Base-by-base conservation (phyloP, 495 filamentous ascomycete genomes). In the Lepidopterella palustris region DNA sequence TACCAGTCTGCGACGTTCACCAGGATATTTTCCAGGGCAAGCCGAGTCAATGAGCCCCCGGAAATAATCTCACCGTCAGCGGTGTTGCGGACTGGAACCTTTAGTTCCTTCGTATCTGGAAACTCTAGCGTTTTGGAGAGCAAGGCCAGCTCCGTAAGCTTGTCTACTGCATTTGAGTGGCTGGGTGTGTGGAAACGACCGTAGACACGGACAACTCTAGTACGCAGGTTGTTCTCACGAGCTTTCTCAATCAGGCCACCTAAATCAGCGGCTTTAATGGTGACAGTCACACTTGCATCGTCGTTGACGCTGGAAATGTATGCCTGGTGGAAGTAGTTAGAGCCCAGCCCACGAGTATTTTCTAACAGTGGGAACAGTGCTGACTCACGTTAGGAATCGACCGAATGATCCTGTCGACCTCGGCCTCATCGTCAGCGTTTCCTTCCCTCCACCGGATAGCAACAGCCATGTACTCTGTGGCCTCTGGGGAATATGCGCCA, bases 271-370 rank as follows among this genome's bases (percentile, higher is more conserved):
- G 8, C 25, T 24, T 8, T n/a, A 25, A 23, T 25, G 5, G 54
- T 57, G 20, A 57, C 39, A 35, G 32, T 57, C 5, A 57, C 21
- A 45, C 21, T 6, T 4, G 54, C 25, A 21, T 21, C 24, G 13
- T 45, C 54, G 4, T 25, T 45, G 24, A 57, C 27, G 15, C 13
- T 28, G 32, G 54, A 57, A 8, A 57, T 48, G 25, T 57, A 57
- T 45, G 54, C 54, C 42, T 47, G 42, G 5, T n/a, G 5, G 6
- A 8, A 47, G 20, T 5, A n/a, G n/a, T n/a, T n/a, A 9, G 20
- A n/a, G 5, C 20, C 13, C 5, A 23, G 5, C 20, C 18, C 13
- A 5, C 20, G 5, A 8, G 13, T 47, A 5, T 23, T 20, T 23
- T 5, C 20, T 23, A n/a, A n/a, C 5, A 20, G 42, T 5, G 42